Base-by-base conservation (phyloP, 768 basidiomycete species). In the Lentinula lateritia region DNA sequence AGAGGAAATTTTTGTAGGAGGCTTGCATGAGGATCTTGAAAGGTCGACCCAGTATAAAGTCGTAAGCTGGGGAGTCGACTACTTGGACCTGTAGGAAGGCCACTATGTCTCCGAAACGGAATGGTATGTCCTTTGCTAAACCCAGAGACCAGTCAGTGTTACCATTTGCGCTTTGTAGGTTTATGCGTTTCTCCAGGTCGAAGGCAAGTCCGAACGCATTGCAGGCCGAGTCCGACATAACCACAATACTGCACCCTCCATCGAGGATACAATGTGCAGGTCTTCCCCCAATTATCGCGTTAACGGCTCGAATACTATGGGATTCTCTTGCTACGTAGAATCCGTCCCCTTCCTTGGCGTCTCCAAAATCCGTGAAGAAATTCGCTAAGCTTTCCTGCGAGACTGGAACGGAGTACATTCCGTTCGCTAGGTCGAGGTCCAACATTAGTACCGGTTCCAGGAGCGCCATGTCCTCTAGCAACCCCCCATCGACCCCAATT, bases 1-100 rank as follows among this genome's bases (percentile, higher is more conserved):
- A 34, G 0, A 38, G 23, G 15, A 53, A 35, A 2, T 61, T 61
- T 6, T 23, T 7, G 13, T 43, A 20, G 2, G 38, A 5, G 16
- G 58, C 56, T 20, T 63, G 28, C 1, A 56, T 63, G 0, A 65
- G 28, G 4, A 35, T 20, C 34, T 65, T 62, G 39, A 65, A 65
- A 0, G 65, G 65, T 0, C 65, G 50, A 0, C 65, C 65, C 4
- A 65, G 39, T 1, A 65, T 52, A 15, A 66, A 41, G n/a, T 63
- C 54, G 16, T 66, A 66, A 0, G 65, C 65, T 0, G 65, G 60
- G 5, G 63, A 59, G 0, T n/a, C 18, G 5, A 63, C 52, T 0
- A 65, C 23, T 23, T 65, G 65, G 7, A 63, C 65, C 54, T 65
- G 65, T 2, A 65, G 53, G 35, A 63, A 63, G 0, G 58, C n/a